Evolutionary conservation across 257 asterid species (phyloP), one percentile per base, ranked within the genome.

Genomic region (Paraleonurus japonicus): DNA sequence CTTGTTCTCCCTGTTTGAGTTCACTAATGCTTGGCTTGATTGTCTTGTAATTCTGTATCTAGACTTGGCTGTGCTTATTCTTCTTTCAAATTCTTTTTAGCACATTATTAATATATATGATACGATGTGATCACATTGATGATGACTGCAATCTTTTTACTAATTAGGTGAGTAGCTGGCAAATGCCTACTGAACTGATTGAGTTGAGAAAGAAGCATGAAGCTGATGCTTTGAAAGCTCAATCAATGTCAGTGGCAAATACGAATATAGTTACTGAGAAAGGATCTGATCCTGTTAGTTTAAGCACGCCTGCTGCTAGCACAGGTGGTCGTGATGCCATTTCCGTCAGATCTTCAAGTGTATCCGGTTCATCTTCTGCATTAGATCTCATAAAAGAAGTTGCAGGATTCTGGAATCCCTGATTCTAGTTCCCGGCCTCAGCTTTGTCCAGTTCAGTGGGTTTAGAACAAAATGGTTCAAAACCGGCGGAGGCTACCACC

Each of bases 321-420:
- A 85, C 95, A 74, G 99, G 98, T 79, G 98, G 99, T 71, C 96
- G 99, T 76, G 99, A 95, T 78, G 92, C 97, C 64, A 73, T 82
- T 61, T 79, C 87, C 73, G 78, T 84, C 22, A 88, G 87, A 81
- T 77, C 97, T 54, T 76, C 90, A 7, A 75, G 61, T 80, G 78
- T 80, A 57, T 80, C 84, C 61, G 87, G 79, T 39, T 61, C 89
- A 72, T 84, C 95, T 71, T 87, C 99, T 67, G 96, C 99, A 67
- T 67, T 95, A 75, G 99, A 95, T 88, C 99, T 95, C 82, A 92
- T 95, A 95, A 80, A 92, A 78, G 89, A 95, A 95, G 88, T 87
- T 95, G 80, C 97, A 89, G 86, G 99, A 95, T 80, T 79, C 95
- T 77, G 97, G 97, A 70, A 71, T 83, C 64, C 85, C 91, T 64